These are phyloP conservation scores for Ascoidea rubescens DNA, from an alignment of 805 yeast genomes.

Conservation along the genomic window DNA sequence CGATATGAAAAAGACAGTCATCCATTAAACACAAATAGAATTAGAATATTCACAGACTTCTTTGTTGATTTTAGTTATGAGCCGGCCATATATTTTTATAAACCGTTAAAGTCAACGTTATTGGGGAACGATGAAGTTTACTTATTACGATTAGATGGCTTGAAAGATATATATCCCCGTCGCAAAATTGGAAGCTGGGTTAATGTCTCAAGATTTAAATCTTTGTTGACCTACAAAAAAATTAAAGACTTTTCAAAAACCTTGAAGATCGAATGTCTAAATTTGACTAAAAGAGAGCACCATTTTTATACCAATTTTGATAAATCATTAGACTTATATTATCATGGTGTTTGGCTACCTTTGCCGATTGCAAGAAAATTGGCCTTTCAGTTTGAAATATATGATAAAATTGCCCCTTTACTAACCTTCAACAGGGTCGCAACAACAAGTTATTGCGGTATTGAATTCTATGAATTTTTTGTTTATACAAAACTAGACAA, in stretches of 20 bases:
- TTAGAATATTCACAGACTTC: too few species aligned
- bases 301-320: neutral
- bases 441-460: slow-evolving; percentile 13
- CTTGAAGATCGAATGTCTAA: neutral
- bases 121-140: slow-evolving; percentile 9
- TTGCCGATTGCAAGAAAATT: slow-evolving; percentile 13
- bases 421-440: slow-evolving; percentile 16
- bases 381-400: slow-evolving; percentile 11
- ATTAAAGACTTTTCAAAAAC: neutral
- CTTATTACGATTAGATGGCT: slow-evolving; percentile 4
- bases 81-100: neutral
- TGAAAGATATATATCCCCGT: slow-evolving; percentile 7
- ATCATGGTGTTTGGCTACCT: slow-evolving; percentile 14
- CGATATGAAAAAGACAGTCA: too few species aligned
- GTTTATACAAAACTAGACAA: slow-evolving; percentile 9
- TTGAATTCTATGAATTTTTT: slow-evolving; percentile 15
- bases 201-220: slow-evolving; percentile 11
- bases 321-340: slow-evolving; percentile 1
- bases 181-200: slow-evolving; percentile 15
- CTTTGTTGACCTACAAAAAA: slow-evolving; percentile 1
- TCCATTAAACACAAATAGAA: too few species aligned
- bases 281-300: slow-evolving; percentile 3
- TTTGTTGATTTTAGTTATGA: too few species aligned
- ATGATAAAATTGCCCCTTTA: slow-evolving; percentile 11
- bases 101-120: slow-evolving; percentile 10